These are phyloP conservation scores for Pseudozyma tsukubaensis DNA, from an alignment of 1,284 basidiomycete species.

Conservation along the genomic window DNA sequence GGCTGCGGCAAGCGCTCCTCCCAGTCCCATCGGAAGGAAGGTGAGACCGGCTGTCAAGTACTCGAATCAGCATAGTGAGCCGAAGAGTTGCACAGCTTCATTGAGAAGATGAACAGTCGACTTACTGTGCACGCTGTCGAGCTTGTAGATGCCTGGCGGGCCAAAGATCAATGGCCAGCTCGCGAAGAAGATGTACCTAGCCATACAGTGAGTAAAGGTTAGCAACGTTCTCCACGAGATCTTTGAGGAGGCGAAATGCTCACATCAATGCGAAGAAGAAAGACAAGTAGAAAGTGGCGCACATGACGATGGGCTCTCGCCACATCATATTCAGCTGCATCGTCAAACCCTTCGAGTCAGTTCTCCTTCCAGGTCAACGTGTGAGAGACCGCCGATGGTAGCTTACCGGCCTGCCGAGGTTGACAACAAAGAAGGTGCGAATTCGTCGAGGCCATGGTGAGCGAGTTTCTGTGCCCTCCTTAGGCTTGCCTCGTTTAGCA, in stretches of 20 bases:
- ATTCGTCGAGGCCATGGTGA: constrained; percentile 9
- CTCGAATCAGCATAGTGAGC: neutral
- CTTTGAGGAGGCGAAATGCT: neutral
- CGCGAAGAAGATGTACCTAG: constrained; percentile 44
- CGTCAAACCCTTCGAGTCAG: neutral
- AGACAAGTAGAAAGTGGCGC: constrained; percentile 42
- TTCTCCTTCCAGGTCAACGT: neutral
- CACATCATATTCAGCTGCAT: constrained; percentile 41
- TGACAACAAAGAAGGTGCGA: constrained; percentile 14
- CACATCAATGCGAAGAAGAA: constrained; percentile 48
- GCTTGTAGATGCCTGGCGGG: constrained; percentile 35
- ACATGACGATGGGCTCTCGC: constrained; percentile 40
- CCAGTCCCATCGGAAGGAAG: constrained; percentile 33
- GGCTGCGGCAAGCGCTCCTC: constrained; percentile 20
- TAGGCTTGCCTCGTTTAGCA: neutral
- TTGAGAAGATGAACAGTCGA: neutral
- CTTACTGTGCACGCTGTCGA: constrained; percentile 36
- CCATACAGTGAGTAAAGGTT: neutral
- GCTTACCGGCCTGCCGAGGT: constrained; percentile 43
- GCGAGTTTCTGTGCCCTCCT: neutral
- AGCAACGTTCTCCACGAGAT: neutral
- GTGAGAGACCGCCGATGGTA: neutral
- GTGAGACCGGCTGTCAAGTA: constrained; percentile 28
- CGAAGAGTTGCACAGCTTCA: neutral
- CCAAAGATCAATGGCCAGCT: constrained; percentile 49